These are phyloP conservation scores for Phylloporus arenicola DNA, from an alignment of 768 basidiomycete genomes.

Conservation along the genomic window DNA sequence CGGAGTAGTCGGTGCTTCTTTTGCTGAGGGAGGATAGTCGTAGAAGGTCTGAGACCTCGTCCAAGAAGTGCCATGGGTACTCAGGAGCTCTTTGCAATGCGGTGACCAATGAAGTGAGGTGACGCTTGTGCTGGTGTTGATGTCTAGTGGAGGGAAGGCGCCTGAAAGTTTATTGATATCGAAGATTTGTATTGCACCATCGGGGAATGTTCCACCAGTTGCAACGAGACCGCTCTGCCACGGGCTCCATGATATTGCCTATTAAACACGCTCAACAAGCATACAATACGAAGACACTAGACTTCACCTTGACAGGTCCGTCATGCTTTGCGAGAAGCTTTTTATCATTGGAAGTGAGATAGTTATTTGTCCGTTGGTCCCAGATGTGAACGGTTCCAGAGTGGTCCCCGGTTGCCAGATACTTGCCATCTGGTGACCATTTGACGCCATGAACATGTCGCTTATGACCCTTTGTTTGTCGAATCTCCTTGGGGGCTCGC, in stretches of 20 bases:
- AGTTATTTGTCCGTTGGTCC: constrained; percentile 35
- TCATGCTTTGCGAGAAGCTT: constrained; percentile 39
- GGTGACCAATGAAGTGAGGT: constrained; percentile 65
- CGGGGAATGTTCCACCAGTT: constrained; percentile 59
- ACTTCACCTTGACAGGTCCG: constrained; percentile 40
- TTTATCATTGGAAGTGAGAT: constrained; percentile 28
- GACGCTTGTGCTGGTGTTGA: constrained; percentile 44
- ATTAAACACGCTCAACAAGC: constrained; percentile 1
- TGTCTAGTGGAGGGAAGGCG: constrained; percentile 43
- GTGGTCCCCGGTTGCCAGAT: constrained; percentile 38
- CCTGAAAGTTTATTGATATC: constrained; percentile 38
- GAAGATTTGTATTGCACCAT: constrained; percentile 55
- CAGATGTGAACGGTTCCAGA: constrained; percentile 40
- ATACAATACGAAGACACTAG: neutral
- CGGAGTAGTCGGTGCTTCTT: constrained; percentile 19
- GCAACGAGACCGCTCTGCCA: constrained; percentile 67
- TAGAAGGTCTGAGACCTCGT: constrained; percentile 16
- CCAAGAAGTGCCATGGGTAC: constrained; percentile 55
- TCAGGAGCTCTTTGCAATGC: constrained; percentile 81
- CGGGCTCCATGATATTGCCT: constrained; percentile 74
- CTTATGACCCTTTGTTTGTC: constrained; percentile 28
- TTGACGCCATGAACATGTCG: constrained; percentile 37
- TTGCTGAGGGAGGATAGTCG: constrained; percentile 15
- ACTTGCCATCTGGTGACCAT: constrained; percentile 37
- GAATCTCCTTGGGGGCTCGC: constrained; percentile 27